phyloP scores from a whole-genome alignment of 2,329 filamentous ascomycete genomes.

The Westerdykella sp. region DNA sequence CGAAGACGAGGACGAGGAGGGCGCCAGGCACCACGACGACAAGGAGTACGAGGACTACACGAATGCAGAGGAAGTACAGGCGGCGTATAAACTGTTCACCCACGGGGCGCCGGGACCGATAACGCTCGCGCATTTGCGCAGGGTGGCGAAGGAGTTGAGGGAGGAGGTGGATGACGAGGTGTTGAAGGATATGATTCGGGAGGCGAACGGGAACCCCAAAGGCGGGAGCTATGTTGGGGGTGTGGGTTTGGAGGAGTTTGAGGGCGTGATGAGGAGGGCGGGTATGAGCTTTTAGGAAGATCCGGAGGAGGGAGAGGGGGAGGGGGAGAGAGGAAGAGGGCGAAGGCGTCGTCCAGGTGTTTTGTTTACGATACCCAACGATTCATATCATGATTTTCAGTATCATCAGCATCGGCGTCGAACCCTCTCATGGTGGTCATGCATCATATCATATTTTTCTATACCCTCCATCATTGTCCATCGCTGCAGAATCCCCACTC shows the following conservation, averaged over 20 bases:
- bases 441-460: background rate
- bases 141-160: conserved; percentile 73
- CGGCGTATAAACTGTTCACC: conserved; percentile 78
- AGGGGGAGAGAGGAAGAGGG: too few species aligned
- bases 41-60: conserved; percentile 19
- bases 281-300: conserved; percentile 59
- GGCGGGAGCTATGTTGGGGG: conserved; percentile 47
- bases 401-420: too few species aligned
- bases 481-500: background rate
- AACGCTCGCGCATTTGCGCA: conserved; percentile 68
- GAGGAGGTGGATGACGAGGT: conserved; percentile 79
- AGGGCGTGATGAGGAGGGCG: conserved; percentile 75
- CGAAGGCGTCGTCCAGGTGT: too few species aligned
- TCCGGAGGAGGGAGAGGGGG: too few species aligned
- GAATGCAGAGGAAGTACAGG: conserved; percentile 63
- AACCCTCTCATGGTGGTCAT: too few species aligned
- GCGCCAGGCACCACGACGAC: conserved; percentile 33
- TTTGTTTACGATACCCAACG: too few species aligned
- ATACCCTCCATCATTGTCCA: background rate
- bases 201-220: conserved; percentile 74
- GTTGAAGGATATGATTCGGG: conserved; percentile 87
- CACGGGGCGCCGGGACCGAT: conserved; percentile 57
- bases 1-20: conserved; percentile 36
- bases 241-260: conserved; percentile 74
- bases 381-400: too few species aligned